phyloP scores from a whole-genome alignment of 345 rosid genomes.

The Hypericum perforatum region DNA sequence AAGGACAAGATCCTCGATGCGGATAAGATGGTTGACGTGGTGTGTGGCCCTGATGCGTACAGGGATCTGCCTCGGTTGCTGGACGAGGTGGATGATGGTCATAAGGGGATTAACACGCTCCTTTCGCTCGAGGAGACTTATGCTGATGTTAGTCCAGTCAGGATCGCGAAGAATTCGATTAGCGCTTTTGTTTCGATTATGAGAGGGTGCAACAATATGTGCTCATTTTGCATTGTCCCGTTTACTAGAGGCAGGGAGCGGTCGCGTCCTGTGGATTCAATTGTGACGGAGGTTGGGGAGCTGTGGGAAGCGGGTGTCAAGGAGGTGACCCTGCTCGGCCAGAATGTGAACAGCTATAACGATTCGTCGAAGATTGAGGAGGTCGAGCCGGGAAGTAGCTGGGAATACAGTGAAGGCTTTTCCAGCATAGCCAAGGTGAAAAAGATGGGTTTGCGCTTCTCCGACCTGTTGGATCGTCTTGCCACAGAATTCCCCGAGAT shows the following conservation, averaged over 20 bases:
- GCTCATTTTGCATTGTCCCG: constrained; percentile 92
- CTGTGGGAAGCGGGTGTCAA: constrained; percentile 81
- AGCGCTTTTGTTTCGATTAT: constrained; percentile 85
- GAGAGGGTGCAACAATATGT: constrained; percentile 99
- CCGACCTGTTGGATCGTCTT: constrained; percentile 81
- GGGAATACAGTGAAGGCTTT: constrained; percentile 80
- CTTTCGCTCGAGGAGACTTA: constrained; percentile 94
- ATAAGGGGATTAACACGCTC: constrained; percentile 85
- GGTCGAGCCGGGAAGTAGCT: constrained; percentile 54
- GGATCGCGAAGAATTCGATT: constrained; percentile 53
- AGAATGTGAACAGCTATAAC: constrained; percentile 90
- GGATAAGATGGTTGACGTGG: constrained; percentile 98
- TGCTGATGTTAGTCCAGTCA: constrained; percentile 72
- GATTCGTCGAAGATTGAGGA: constrained; percentile 51
- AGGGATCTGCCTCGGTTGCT: constrained; percentile 77
- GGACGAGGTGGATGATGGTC: constrained; percentile 85
- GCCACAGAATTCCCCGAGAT: constrained; percentile 79
- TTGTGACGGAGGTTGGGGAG: constrained; percentile 74
- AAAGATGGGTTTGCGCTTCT: constrained; percentile 68
- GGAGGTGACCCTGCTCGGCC: constrained; percentile 90
- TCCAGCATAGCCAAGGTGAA: constrained; percentile 73
- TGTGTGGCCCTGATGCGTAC: constrained; percentile 92
- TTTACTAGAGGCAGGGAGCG: constrained; percentile 91
- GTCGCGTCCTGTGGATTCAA: constrained; percentile 81
- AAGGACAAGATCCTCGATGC: constrained; percentile 86